phyloP scores from a whole-genome alignment of 2,329 filamentous ascomycete species.

The Raffaelea deltoideospora region DNA sequence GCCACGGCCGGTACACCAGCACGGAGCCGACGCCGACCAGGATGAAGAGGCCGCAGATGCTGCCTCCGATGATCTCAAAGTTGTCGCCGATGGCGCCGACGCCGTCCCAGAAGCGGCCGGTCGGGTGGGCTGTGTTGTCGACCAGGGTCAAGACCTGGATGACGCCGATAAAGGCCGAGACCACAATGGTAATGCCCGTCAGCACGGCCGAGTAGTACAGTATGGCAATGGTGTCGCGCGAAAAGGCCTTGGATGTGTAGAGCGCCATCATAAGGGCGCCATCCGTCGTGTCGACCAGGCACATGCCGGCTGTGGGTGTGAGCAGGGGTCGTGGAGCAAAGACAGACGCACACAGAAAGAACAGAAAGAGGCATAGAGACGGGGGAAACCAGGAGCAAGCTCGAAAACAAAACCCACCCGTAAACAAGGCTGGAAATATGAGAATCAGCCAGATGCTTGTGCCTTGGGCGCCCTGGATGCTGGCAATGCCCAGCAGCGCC shows the following conservation, averaged over 20 bases:
- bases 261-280: slow-evolving; percentile 90
- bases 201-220: slow-evolving; percentile 87
- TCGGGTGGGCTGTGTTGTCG: slow-evolving; percentile 57
- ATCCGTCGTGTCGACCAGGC: slow-evolving; percentile 80
- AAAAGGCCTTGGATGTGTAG: slow-evolving; percentile 68
- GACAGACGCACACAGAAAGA: background rate
- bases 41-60: slow-evolving; percentile 74
- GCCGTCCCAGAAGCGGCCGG: slow-evolving; percentile 80
- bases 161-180: slow-evolving; percentile 72
- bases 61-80: slow-evolving; percentile 74
- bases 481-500: slow-evolving; percentile 78
- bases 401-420: slow-evolving; percentile 40
- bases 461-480: slow-evolving; percentile 69
- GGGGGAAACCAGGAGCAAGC: no score
- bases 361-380: background rate
- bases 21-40: slow-evolving; percentile 62
- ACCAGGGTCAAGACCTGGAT: slow-evolving; percentile 72
- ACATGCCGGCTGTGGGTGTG: slow-evolving; percentile 63
- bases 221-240: slow-evolving; percentile 73
- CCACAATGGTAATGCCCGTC: slow-evolving; percentile 67
- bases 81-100: slow-evolving; percentile 62
- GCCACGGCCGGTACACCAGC: slow-evolving; percentile 67
- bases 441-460: slow-evolving; percentile 90
- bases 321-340: background rate
- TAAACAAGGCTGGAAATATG: slow-evolving; percentile 82